Evolutionary conservation across 495 filamentous ascomycete species (phyloP), one percentile per base, ranked within the genome.

Genomic region (Cercophora samala): DNA sequence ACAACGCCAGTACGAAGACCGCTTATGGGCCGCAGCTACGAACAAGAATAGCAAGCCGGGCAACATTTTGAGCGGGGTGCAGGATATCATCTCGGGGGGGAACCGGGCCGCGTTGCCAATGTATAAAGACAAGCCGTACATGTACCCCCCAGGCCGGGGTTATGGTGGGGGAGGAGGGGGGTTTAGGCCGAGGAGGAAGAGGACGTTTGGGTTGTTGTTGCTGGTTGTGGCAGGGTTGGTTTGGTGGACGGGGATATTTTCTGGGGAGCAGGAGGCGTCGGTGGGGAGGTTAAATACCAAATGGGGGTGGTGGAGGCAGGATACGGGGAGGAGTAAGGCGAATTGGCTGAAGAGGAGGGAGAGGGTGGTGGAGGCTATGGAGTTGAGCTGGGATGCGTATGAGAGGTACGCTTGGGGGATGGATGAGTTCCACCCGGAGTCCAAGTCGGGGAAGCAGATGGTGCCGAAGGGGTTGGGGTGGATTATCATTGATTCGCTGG

Each of bases 111-210:
- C 88, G 37, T 81, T 99, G 24, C 95, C 95, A 52, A 90, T 98
- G 89, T 99, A 99, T 79, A 99, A 99, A 82, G 95, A 99, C 78
- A 99, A 99, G 74, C 95, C 95, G 24, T 96, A 92, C 74, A 82
- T 84, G 59, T 91, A 91, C 69, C 80, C 85, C 25, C 77, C 84
- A 58, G 85, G 86, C 21, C 73, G 82, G 62, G 78, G 83, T 68
- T 1, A 22, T 13, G 59, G 37, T 46, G 37, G 37, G 37, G 37
- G 37, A 46, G 37, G 37, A 17, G 37, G 37, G 8, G 15, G 37
- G 2, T 46, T 46, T 0, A 46, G 37, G 13, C 37, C 37, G 13
- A 15, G 80, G 74, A 78, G 79, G 72, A 88, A 87, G 76, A 78
- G 89, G 64, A 75, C 83, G 3, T 62, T 87, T 62, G 75, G 78